These are phyloP conservation scores for Pythium myriotylum DNA, from an alignment of 352 stramenopile species.

Conservation along the genomic window DNA sequence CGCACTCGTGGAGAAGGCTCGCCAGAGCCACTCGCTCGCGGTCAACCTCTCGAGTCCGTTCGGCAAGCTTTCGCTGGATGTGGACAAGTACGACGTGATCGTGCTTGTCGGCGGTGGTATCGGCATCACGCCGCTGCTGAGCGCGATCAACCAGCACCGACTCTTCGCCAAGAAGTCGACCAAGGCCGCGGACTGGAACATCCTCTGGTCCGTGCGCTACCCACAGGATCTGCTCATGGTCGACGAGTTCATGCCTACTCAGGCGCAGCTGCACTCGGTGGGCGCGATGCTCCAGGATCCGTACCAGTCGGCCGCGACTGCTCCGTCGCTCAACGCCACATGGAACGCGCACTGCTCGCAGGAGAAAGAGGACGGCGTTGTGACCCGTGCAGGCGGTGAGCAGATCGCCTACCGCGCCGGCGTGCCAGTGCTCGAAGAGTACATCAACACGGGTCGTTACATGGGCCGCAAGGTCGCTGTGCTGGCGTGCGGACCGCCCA, in stretches of 20 bases:
- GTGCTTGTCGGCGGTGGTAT: slow-evolving; percentile 73
- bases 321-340: slow-evolving; percentile 45
- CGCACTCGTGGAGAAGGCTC: slow-evolving; percentile 46
- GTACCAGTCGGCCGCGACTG: slow-evolving; percentile 37
- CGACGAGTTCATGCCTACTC: slow-evolving; percentile 65
- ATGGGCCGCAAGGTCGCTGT: slow-evolving; percentile 62
- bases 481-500: slow-evolving; percentile 70
- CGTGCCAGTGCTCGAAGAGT: slow-evolving; percentile 63
- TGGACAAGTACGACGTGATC: slow-evolving; percentile 70
- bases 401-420: slow-evolving; percentile 52
- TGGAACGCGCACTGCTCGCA: slow-evolving; percentile 71
- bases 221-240: slow-evolving; percentile 71
- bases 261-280: slow-evolving; percentile 39
- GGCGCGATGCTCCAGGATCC: slow-evolving; percentile 46
- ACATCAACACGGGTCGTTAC: slow-evolving; percentile 74
- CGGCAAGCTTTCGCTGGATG: slow-evolving; percentile 60
- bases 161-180: slow-evolving; percentile 29
- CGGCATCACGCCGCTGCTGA: slow-evolving; percentile 80
- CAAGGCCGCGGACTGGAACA: slow-evolving; percentile 53
- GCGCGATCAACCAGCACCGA: slow-evolving; percentile 65
- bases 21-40: slow-evolving; percentile 42
- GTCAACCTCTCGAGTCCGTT: slow-evolving; percentile 72
- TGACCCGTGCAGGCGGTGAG: slow-evolving; percentile 57
- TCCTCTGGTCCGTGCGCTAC: slow-evolving; percentile 66
- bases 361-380: slow-evolving; percentile 40